phyloP scores from a whole-genome alignment of 2,329 filamentous ascomycete species.

The Curvularia eragrostidis region DNA sequence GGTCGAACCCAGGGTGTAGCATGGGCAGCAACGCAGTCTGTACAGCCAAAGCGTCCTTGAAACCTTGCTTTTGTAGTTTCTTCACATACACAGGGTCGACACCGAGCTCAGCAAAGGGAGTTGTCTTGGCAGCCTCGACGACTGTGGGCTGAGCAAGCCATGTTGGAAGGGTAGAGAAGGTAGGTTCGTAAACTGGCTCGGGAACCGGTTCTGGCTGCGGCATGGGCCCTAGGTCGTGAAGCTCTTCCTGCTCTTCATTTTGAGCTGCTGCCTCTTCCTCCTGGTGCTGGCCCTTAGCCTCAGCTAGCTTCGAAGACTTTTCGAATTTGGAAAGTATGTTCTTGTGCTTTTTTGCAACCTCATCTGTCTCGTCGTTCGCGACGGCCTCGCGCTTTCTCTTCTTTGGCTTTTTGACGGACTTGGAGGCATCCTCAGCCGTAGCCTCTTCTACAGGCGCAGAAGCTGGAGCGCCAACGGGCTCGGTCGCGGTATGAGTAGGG shows the following conservation, averaged over 20 bases:
- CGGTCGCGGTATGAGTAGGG: conserved; percentile 1
- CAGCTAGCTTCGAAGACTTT: conserved; percentile 46
- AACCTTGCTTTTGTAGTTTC: conserved; percentile 71
- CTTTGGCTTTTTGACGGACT: conserved; percentile 43
- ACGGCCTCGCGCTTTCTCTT: conserved; percentile 42
- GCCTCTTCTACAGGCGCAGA: conserved; percentile 17
- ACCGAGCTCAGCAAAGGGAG: conserved; percentile 69
- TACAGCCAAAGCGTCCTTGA: conserved; percentile 76
- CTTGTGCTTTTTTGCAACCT: conserved; percentile 47
- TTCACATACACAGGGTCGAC: conserved; percentile 67
- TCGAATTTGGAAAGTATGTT: conserved; percentile 56
- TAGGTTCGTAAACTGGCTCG: conserved; percentile 64
- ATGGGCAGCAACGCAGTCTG: conserved; percentile 82
- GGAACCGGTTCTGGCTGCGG: conserved; percentile 75
- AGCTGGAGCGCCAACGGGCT: background rate
- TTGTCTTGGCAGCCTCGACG: conserved; percentile 66
- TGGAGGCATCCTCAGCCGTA: conserved; percentile 14
- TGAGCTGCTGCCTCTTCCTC: conserved; percentile 46
- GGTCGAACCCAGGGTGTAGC: conserved; percentile 69
- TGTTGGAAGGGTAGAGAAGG: conserved; percentile 77
- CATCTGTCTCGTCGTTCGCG: conserved; percentile 33
- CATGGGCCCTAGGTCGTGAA: conserved; percentile 78
- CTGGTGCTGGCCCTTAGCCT: conserved; percentile 24
- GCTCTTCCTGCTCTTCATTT: conserved; percentile 49
- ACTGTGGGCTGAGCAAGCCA: conserved; percentile 83